Evolutionary conservation across 371 early-diverging fungal species (phyloP), one percentile per base, ranked within the genome.

Genomic region (Mucor mucedo): DNA sequence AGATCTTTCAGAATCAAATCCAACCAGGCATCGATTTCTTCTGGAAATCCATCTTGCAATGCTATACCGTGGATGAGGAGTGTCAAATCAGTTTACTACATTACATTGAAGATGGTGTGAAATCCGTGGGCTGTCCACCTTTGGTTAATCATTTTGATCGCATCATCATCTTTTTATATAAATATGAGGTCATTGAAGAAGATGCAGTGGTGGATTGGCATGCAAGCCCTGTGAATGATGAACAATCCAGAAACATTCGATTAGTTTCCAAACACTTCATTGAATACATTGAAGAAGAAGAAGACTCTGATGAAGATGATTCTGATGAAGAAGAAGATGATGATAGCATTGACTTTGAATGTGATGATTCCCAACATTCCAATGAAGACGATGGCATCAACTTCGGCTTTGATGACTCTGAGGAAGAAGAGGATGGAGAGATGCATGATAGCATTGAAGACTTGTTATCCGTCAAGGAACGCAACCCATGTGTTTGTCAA

Each of bases 191-290:
- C 27, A 60, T 82, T 5, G 73, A 78, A 52, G 72, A 66, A 13
- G 82, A 82, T 30, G 79, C 78, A 0, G 62, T 76, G 5, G 41
- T 68, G 3, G 13, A 44, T 16, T 82, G 82, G 82, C 78, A 79
- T 79, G 65, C 71, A 11, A 21, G 52, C 29, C 59, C 67, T 38
- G 28, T 58, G 32, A 45, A 52, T 35, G 40, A 59, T 21, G 50
- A 59, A 2, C 32, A 54, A 14, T 61, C 62, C 16, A 35, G 28
- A 16, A 38, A 66, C 27, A 52, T 66, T 39, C 66, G 63, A 27
- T 4, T 13, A 3, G 41, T 62, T 1, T 60, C 65, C 4, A 52
- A 41, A 21, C 60, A 52, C 16, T 69, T 69, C 21, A 53, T 65
- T 61, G 65, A 69, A 50, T 69, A 61, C 61, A 47, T 69, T 13